phyloP scores from a whole-genome alignment of 225 moss, liverwort and hornwort genomes.

The Sphagnum tenellum region DNA sequence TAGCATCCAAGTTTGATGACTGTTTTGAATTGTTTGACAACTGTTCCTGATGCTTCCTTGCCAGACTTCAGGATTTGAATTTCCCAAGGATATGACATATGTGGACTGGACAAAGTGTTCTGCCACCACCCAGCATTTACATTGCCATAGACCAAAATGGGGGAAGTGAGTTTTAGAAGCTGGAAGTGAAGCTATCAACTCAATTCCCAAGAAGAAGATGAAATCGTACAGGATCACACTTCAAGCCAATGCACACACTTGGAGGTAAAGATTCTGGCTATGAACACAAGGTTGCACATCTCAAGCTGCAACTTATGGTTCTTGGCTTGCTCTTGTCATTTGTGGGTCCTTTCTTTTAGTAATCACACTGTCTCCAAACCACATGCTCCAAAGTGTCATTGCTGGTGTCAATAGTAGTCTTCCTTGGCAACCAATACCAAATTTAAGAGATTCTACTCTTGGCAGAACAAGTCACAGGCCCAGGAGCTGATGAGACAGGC shows the following conservation, averaged over 20 bases:
- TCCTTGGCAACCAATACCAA: too few species aligned
- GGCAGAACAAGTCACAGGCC: too few species aligned
- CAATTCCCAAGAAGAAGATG: constrained; percentile 14
- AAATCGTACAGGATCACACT: constrained; percentile 32
- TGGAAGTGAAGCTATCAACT: constrained; percentile 24
- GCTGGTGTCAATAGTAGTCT: too few species aligned
- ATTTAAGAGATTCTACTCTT: too few species aligned
- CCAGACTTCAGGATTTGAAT: constrained; percentile 20
- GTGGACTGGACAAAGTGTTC: constrained; percentile 29
- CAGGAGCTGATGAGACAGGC: too few species aligned
- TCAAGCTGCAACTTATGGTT: too few species aligned
- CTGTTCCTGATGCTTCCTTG: constrained; percentile 10
- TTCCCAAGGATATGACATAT: constrained; percentile 45
- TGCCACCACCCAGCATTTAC: constrained; percentile 19
- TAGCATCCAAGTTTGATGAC: not conserved
- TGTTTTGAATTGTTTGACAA: constrained; percentile 7
- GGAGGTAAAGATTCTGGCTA: constrained; percentile 9
- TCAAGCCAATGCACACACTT: constrained; percentile 39
- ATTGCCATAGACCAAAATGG: constrained; percentile 40
- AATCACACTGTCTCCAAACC: too few species aligned
- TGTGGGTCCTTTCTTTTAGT: too few species aligned
- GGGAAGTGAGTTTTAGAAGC: constrained; percentile 11
- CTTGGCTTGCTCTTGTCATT: too few species aligned
- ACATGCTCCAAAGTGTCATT: too few species aligned
- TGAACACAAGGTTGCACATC: too few species aligned